Evolutionary conservation across 2,329 filamentous ascomycete species (phyloP), one percentile per base, ranked within the genome.

Genomic region (Rhynchosporium secalis): DNA sequence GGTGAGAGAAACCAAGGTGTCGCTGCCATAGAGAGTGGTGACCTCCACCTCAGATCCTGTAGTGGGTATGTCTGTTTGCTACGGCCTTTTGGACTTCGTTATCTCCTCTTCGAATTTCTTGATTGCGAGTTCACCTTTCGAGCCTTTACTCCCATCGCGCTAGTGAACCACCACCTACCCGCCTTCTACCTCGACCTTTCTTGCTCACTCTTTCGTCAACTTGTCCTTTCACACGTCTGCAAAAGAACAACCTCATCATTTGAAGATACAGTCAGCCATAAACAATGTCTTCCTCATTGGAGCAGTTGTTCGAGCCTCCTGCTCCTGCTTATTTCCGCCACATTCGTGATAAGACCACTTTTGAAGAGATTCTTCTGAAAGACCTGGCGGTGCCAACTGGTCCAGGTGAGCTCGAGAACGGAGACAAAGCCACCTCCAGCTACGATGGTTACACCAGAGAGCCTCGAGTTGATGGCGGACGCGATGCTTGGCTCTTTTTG

Each of bases 401-500:
- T 5, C 26, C 28, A 13, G 51, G 9, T 54, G 20, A 40, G 38
- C 36, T 54, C 36, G 51, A 54, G 33, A 40, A 29, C 51, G 51
- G 33, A 20, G 15, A 28, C 38, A 20, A 8, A 15, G 20, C 9
- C n/a, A 6, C 51, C 9, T 7, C 36, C 51, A 13, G 20, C n/a
- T 36, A 15, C 7, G n/a, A 28, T 20, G 33, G 20, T 13, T 7
- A 28, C 33, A 2, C 40, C 33, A 15, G 8, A 29, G 20, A 41
- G 20, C 78, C 80, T 1, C 76, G 73, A n/a, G 76, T 76, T 2
- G 82, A 84, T 68, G 72, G 75, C 12, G 82, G 81, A 1, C 80
- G 75, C 69, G 76, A 79, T 58, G 81, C 83, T 3, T 83, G 80
- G 78, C 64, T 82, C 1, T 81, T 83, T 57, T 71, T 85, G 13